Base-by-base conservation (phyloP, 1,284 basidiomycete species). In the Vanrija sp. region DNA sequence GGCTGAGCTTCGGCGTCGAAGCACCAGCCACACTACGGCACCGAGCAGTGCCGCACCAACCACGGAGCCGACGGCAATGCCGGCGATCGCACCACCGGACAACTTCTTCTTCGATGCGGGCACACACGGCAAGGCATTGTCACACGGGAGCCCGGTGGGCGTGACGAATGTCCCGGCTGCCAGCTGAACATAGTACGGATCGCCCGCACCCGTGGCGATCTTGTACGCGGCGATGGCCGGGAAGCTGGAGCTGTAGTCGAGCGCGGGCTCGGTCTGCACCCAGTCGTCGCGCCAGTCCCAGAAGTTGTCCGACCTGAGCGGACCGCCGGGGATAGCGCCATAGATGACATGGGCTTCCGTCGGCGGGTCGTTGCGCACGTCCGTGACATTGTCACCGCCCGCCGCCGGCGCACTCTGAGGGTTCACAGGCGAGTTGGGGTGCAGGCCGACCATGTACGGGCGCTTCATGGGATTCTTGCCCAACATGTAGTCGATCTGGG, bases 281-380 rank as follows among this genome's bases (percentile, higher is more conserved):
- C 75, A 65, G 54, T 76, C 56, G 54, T 82, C 85, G 24, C 91
- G 83, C 54, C 89, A 84, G 67, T 95, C 88, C 71, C 82, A 94
- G 76, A 83, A 94, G 22, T 79, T 79, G 69, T 89, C 92, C 37
- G 81, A 76, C 53, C 78, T 79, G 68, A 89, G 83, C 0, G 92
- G 92, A n/a, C 92, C 92, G 42, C 92, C 92, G 10, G 94, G 81
- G 38, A 94, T 82, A 19, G 85, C 90, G 25, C 92, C 92, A 65
- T 91, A 94, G 4, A 95, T 75, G 3, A 88, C 80, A 65, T 90
- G 83, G 0, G 84, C 81, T 70, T 88, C 85, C 53, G 83, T 73
- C 10, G 77, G 77, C 1, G 92, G 91, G 37, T 80, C 80, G 5
- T 82, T 86, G 67, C 94, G 83, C 62, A 95, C 86, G 47, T 67